Base-by-base conservation (phyloP, 495 filamentous ascomycete species). In the Daldinia concentrica region DNA sequence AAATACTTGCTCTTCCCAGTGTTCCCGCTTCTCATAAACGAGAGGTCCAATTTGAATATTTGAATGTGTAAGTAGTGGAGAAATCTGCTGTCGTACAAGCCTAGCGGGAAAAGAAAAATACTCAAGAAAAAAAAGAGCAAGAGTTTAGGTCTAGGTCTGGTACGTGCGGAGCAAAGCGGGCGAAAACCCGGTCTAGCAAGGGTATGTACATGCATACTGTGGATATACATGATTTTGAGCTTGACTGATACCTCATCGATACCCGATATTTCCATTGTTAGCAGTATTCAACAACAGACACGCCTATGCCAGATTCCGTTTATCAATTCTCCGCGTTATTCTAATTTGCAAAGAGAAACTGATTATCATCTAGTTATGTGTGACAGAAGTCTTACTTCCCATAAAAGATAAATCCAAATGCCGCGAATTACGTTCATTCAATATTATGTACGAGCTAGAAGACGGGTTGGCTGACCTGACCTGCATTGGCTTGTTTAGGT, bases 91-190 rank as follows among this genome's bases (percentile, higher is more conserved):
- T 65, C 8, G 30, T 65, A 69, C 68, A 36, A 71, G 62, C 36
- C 41, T 62, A 65, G 37, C 37, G 19, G 41, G 30, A 62, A 58
- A 60, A 58, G 54, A 66, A 58, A 58, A 55, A 51, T 62, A 62
- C 34, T 61, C 45, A 30, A 41, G 56, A 66, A 72, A 70, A 62
- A 71, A 60, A 68, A 59, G 64, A 65, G 72, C 48, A 64, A 59
- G 61, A 66, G 61, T 57, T 67, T 58, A 68, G 29, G 60, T 57
- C 69, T 58, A 68, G 29, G 60, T 41, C 66, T 52, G 51, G 50
- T 69, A 32, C 41, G 36, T 72, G 71, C 69, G 73, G 71, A 74
- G 76, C 72, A 69, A 67, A 63, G 68, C 64, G 72, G 45, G 58
- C 65, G 34, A 62, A 36, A 70, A 64, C 66, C 43, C 22, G 63